Conservation (phyloP, 2,329 filamentous ascomycete species). For the Coniochaeta sp. region DNA sequence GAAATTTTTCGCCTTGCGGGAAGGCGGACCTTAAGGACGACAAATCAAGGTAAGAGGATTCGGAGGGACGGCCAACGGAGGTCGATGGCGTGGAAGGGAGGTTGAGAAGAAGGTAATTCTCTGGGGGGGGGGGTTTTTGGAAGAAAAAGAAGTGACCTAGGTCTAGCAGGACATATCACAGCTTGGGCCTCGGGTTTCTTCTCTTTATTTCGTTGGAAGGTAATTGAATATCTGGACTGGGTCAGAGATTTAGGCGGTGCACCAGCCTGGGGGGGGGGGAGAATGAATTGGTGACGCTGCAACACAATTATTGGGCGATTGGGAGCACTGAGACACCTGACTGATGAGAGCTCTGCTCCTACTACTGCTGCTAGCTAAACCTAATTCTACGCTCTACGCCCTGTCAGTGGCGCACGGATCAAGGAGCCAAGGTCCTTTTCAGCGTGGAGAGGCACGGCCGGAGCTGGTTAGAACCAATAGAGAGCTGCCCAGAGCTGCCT, state of each 20-base stretch:
- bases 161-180: conserved; percentile 11
- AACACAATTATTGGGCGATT: background rate
- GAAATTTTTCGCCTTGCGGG: conserved; percentile 39
- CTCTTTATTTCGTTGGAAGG: background rate
- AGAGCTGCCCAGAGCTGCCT: too few relatives aligned
- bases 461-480: background rate
- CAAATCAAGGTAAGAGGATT: conserved; percentile 10
- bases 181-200: background rate
- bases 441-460: background rate
- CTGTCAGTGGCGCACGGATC: background rate
- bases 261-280: too few relatives aligned
- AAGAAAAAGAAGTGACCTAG: conserved; percentile 10
- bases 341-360: background rate
- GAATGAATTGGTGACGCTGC: background rate
- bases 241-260: background rate
- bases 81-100: conserved; percentile 11
- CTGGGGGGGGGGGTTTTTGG: conserved; percentile 9
- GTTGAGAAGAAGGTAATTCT: conserved; percentile 10
- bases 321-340: background rate
- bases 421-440: background rate
- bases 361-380: background rate
- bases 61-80: conserved; percentile 7
- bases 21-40: conserved; percentile 30
- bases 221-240: background rate
- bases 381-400: background rate